Conservation (phyloP, 805 yeast species). For the Saturnispora mendoncae region DNA sequence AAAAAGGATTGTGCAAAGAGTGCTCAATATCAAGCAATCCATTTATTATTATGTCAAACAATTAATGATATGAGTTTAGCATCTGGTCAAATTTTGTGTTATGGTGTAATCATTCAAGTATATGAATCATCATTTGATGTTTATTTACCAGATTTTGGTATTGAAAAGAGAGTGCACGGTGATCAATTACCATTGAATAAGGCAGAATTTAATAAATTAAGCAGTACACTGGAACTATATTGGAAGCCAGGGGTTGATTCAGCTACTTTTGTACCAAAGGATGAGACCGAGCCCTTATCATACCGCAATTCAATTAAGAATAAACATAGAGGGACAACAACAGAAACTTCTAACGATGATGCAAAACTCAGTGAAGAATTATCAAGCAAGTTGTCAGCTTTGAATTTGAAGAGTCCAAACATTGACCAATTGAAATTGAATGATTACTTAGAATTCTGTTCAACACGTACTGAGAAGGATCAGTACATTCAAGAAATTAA, state of each 20-base stretch:
- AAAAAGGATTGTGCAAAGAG: constrained; percentile 88
- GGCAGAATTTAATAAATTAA: constrained; percentile 77
- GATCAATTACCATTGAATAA: constrained; percentile 88
- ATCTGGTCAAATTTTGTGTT: constrained; percentile 74
- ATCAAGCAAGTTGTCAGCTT: constrained; percentile 36
- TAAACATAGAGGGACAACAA: constrained; percentile 54
- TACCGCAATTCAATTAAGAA: constrained; percentile 72
- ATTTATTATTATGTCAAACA: constrained; percentile 73
- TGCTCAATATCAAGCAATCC: constrained; percentile 94
- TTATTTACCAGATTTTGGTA: constrained; percentile 84
- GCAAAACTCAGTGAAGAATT: constrained; percentile 35
- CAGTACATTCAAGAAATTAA: constrained; percentile 70
- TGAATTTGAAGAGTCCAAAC: constrained; percentile 33
- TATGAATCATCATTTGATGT: constrained; percentile 96
- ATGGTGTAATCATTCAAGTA: constrained; percentile 85
- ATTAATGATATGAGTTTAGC: constrained; percentile 62
- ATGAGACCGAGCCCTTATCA: constrained; percentile 69
- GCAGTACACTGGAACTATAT: constrained; percentile 64
- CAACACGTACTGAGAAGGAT: constrained; percentile 53
- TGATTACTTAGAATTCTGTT: constrained; percentile 49
- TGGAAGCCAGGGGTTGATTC: constrained; percentile 94
- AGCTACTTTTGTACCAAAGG: constrained; percentile 86
- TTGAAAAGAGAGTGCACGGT: constrained; percentile 93
- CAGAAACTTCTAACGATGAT: constrained; percentile 27
- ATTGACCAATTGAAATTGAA: constrained; percentile 33